Evolutionary conservation across 306 rosid species (phyloP).

Genomic region (Amphicarpaea edgeworthii): DNA sequence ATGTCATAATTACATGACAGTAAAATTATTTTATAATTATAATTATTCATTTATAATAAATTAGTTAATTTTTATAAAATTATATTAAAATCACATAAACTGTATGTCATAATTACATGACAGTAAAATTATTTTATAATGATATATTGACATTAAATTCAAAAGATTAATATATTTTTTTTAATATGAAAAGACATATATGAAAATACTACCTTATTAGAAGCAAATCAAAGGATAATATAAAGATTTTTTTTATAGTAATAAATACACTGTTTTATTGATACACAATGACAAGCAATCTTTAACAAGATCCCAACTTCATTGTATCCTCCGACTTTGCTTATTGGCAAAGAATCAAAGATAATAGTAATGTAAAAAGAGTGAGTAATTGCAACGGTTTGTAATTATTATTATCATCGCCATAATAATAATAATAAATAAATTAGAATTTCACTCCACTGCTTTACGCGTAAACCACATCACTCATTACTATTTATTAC

Average conservation of each 20-base stretch:
- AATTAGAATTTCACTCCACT: constrained; percentile 25
- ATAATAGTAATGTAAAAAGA: background rate
- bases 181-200: no score
- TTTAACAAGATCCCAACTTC: background rate
- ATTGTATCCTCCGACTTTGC: constrained; percentile 9
- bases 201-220: no score
- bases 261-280: background rate
- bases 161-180: background rate
- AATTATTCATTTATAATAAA: no score
- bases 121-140: no score
- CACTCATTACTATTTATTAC: constrained; percentile 25
- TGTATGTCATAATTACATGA: no score
- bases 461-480: constrained; percentile 46
- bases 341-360: constrained; percentile 26
- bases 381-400: constrained; percentile 20
- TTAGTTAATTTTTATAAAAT: no score
- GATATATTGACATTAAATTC: no score
- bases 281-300: no score
- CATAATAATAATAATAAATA: no score
- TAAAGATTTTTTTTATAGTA: background rate
- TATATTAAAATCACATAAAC: no score
- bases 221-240: background rate
- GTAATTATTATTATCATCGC: constrained; percentile 25
- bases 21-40: no score
- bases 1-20: no score